These are phyloP conservation scores for Albatrellus ellisii DNA, from an alignment of 768 basidiomycete genomes.

Conservation along the genomic window DNA sequence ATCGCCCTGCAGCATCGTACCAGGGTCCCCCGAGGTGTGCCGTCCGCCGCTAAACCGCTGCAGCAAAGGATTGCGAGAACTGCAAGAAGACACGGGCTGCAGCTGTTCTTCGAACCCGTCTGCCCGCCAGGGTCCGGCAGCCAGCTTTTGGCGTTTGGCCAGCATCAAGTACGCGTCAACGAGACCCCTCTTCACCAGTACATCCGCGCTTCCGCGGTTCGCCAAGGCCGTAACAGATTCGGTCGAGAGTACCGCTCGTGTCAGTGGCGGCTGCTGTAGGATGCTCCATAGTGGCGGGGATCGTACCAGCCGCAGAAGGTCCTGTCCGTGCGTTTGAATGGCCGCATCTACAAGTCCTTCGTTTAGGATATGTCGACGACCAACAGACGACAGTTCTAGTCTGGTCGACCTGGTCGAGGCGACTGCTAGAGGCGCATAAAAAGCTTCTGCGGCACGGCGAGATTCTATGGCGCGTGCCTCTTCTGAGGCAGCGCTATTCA, in stretches of 20 bases:
- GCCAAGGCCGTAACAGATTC: background rate
- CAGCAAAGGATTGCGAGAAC: background rate
- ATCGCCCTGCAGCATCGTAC: background rate
- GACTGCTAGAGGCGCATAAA: background rate
- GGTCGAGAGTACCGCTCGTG: too few species aligned
- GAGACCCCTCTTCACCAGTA: background rate
- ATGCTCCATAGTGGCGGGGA: slow-evolving; percentile 12
- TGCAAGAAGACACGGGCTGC: background rate
- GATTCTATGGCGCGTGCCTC: background rate
- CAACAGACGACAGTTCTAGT: background rate
- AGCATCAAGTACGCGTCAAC: background rate
- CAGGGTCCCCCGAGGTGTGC: too few species aligned
- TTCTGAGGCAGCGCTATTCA: background rate
- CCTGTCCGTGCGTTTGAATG: slow-evolving; percentile 8
- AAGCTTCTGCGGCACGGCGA: background rate
- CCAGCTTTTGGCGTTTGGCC: background rate
- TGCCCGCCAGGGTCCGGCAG: background rate
- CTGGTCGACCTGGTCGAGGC: background rate
- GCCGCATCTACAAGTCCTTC: background rate
- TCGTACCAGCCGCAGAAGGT: slow-evolving; percentile 12
- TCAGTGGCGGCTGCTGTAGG: slow-evolving; percentile 4
- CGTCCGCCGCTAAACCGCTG: background rate
- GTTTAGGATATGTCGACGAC: background rate
- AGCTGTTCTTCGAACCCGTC: background rate
- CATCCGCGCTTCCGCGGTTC: background rate